These are phyloP conservation scores for Gossypioides kirkii DNA, from an alignment of 345 rosid species.

Conservation along the genomic window DNA sequence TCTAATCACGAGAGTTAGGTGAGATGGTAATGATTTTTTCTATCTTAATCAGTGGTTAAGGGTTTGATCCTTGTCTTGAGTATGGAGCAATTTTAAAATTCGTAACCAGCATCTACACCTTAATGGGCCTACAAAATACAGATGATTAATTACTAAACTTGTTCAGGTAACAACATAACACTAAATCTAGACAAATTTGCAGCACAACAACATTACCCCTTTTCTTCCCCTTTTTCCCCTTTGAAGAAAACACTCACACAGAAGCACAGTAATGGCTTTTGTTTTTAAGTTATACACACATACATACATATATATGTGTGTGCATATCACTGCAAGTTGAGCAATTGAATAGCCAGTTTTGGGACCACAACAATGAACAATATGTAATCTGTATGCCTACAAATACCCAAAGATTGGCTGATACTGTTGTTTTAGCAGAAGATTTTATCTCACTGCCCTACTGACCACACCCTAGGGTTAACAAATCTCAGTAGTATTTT, in stretches of 20 bases:
- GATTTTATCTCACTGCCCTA: background rate
- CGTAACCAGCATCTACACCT: no score
- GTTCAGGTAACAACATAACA: background rate
- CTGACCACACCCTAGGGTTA: background rate
- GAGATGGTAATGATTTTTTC: no score
- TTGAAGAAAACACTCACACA: background rate
- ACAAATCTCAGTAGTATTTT: slow-evolving; percentile 20
- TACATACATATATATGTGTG: no score
- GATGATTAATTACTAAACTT: no score
- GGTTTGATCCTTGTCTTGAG: no score
- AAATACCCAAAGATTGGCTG: background rate
- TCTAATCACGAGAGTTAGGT: no score
- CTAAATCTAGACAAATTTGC: background rate
- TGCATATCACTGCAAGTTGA: background rate
- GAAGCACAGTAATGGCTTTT: background rate
- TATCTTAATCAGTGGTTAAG: no score
- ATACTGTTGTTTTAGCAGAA: background rate
- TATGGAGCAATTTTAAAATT: no score
- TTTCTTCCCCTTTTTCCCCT: background rate
- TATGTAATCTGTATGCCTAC: background rate
- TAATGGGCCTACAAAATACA: no score
- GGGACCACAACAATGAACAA: slow-evolving; percentile 19
- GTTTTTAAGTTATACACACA: background rate
- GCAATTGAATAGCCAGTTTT: background rate
- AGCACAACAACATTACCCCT: background rate